Evolutionary conservation across 2,329 filamentous ascomycete species (phyloP).

Genomic region (Trichoderma citrinoviride): DNA sequence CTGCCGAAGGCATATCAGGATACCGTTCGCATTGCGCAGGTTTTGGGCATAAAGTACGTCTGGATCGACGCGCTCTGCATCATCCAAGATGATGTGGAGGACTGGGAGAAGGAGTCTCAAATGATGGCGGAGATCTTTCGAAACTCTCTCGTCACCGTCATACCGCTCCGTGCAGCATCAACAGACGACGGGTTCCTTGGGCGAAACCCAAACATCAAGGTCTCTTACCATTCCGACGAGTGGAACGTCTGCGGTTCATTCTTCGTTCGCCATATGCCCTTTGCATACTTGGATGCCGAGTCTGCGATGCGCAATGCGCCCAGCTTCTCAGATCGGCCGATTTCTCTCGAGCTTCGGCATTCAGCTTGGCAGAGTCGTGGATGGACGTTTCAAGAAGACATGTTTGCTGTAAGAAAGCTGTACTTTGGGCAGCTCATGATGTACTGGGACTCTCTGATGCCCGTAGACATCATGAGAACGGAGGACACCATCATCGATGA

Average conservation of each 20-base stretch:
- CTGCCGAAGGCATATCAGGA: not conserved
- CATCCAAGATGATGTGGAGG: not conserved
- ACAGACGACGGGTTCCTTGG: not conserved
- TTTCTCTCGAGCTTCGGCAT: not conserved
- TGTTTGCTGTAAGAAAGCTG: slow-evolving; percentile 1
- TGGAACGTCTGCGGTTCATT: slow-evolving; percentile 3
- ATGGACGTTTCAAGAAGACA: slow-evolving; percentile 6
- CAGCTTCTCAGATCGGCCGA: not conserved
- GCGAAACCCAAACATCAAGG: not conserved
- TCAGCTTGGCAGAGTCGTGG: not conserved
- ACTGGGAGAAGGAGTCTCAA: slow-evolving; percentile 1
- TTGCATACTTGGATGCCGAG: not conserved
- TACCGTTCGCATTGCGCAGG: not conserved
- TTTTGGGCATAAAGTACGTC: slow-evolving; percentile 6
- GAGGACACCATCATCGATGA: not conserved
- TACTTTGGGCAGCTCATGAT: slow-evolving; percentile 11
- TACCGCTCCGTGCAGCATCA: slow-evolving; percentile 1
- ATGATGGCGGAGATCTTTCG: slow-evolving; percentile 11
- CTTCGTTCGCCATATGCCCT: slow-evolving; percentile 6
- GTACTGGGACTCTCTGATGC: slow-evolving; percentile 7
- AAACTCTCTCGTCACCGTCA: not conserved
- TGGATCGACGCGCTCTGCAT: slow-evolving; percentile 16
- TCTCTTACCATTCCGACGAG: not conserved
- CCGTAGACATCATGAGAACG: slow-evolving; percentile 4
- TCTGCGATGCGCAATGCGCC: not conserved